phyloP scores from a whole-genome alignment of 2,329 filamentous ascomycete genomes.

The Fusarium lyarnte region DNA sequence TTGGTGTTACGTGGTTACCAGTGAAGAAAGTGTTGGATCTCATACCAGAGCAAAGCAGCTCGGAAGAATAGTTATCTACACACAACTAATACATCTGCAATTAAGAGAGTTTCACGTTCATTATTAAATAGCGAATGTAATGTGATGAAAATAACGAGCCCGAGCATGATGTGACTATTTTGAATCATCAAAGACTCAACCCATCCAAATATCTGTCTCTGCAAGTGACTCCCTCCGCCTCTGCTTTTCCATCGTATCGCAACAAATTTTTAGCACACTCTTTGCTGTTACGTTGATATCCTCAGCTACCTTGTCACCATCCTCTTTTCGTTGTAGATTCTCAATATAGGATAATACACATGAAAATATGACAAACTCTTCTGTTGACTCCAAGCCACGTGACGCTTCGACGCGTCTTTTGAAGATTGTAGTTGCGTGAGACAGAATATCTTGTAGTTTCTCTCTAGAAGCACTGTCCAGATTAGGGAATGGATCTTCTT shows the following conservation, averaged over 20 bases:
- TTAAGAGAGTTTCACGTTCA: no score
- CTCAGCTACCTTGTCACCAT: accelerated
- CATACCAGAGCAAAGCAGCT: background rate
- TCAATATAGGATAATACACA: background rate
- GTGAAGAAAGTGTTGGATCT: background rate
- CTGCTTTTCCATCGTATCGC: background rate
- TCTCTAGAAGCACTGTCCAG: background rate
- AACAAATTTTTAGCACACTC: background rate
- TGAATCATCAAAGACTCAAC: accelerated
- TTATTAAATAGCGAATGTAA: accelerated
- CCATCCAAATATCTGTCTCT: background rate
- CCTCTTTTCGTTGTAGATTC: background rate
- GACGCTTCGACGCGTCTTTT: background rate
- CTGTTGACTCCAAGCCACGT: background rate
- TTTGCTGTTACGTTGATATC: background rate
- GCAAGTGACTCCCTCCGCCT: background rate
- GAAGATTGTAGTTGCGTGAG: background rate
- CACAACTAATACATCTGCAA: no score
- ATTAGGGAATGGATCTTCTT: background rate
- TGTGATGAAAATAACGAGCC: accelerated
- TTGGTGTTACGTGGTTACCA: accelerated
- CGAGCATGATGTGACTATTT: background rate
- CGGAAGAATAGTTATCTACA: no score
- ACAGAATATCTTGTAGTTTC: background rate
- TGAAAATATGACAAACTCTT: background rate